Percentiles rank a stretch among this genome's conserved stretches.
These are phyloP conservation scores for Borealophlyctis nickersoniae DNA, from an alignment of 192 early-diverging fungal species.

Conservation along the genomic window DNA sequence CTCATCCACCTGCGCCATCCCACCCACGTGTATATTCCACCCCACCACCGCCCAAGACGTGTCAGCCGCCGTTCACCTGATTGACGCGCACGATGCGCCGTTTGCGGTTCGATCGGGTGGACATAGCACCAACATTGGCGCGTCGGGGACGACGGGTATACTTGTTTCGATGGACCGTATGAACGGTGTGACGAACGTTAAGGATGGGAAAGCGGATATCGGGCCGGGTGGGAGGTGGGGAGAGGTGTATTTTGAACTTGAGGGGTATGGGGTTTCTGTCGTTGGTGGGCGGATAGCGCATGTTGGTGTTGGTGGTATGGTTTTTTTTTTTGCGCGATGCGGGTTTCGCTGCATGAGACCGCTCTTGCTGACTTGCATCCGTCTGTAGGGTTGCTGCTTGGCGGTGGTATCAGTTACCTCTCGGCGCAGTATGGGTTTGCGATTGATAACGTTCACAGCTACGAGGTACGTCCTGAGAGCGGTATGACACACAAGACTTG, in stretches of 20 bases:
- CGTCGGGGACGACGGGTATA: not conserved
- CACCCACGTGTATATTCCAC: not conserved
- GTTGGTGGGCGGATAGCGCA: not conserved
- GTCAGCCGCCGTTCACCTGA: not conserved
- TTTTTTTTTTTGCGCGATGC: too few species aligned
- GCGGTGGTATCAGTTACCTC: conserved; percentile 10
- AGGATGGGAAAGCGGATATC: too few species aligned
- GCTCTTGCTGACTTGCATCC: not conserved
- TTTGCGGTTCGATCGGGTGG: not conserved
- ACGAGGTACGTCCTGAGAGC: too few species aligned
- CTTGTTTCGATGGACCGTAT: not conserved
- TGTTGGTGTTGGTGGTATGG: conserved; percentile 1
- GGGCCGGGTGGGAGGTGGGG: not conserved
- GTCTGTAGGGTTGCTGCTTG: not conserved
- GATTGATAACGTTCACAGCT: conserved; percentile 6
- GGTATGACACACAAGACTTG: too few species aligned
- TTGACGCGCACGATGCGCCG: not conserved
- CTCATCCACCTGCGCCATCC: not conserved
- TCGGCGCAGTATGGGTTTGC: conserved; percentile 8
- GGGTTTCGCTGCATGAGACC: too few species aligned
- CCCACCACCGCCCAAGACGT: not conserved
- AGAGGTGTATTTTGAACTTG: not conserved
- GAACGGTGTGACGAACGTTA: too few species aligned
- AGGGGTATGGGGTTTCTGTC: not conserved
- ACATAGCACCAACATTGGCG: not conserved